A percentile compares a stretch with the other conserved stretches of the same genome.
Evolutionary conservation across 225 moss, liverwort and hornwort species (phyloP).

Genomic region (Thuidium tamariscinum): DNA sequence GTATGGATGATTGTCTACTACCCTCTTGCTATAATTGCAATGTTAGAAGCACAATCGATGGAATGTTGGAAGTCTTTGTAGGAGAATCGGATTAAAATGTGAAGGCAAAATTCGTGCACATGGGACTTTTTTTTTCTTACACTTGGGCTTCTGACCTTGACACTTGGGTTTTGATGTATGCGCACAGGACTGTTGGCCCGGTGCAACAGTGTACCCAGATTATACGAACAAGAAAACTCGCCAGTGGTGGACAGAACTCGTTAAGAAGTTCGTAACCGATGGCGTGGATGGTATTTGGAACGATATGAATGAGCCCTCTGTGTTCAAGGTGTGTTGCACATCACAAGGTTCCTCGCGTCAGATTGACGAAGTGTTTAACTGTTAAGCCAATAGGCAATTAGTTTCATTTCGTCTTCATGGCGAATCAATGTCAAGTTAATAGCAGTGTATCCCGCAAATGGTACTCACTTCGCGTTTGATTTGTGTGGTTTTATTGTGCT

Average conservation of each 20-base stretch:
- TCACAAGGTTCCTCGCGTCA: not conserved
- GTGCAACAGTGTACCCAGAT: constrained; percentile 63
- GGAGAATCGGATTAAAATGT: too few relatives aligned
- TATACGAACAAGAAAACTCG: constrained; percentile 56
- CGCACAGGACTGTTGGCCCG: constrained; percentile 85
- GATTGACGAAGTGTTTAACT: not conserved
- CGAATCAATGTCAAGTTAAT: not conserved
- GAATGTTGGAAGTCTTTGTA: not conserved
- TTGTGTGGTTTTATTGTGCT: not conserved
- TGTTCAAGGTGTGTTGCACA: constrained; percentile 53
- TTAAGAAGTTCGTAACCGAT: constrained; percentile 41
- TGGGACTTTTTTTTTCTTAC: not conserved
- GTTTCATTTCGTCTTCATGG: not conserved
- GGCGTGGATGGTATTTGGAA: constrained; percentile 99
- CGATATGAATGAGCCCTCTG: constrained; percentile 96
- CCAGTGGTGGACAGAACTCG: constrained; percentile 69
- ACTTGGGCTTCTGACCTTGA: not conserved
- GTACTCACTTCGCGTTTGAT: not conserved
- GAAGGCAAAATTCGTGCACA: not conserved
- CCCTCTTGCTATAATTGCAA: too few relatives aligned
- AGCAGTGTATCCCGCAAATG: not conserved
- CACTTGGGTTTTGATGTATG: not conserved
- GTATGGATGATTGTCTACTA: not conserved
- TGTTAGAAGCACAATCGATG: not conserved
- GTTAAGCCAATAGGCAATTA: not conserved